Percentiles rank a stretch among this genome's conserved stretches.
Conservation (phyloP, 1,284 basidiomycete species). For the Tylopilus sp. region DNA sequence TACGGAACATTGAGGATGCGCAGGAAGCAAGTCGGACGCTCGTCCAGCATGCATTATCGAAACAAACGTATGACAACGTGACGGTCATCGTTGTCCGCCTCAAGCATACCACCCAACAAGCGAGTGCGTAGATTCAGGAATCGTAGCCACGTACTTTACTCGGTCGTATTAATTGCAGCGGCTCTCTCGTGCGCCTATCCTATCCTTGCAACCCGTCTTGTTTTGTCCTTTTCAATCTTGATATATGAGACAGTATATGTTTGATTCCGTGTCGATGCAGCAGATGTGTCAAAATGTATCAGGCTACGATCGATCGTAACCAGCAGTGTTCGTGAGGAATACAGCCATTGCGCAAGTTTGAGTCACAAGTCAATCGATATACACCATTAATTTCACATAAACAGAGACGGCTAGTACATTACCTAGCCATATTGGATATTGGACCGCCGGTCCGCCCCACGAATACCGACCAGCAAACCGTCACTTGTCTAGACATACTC, state of each 20-base stretch:
- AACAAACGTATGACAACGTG: conserved; percentile 90
- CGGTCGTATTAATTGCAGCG: conserved; percentile 8
- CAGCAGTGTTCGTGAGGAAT: neutral
- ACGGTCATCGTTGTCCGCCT: conserved; percentile 76
- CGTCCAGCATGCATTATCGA: conserved; percentile 79
- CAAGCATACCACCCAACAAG: conserved; percentile 33
- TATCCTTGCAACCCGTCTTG: conserved; percentile 4
- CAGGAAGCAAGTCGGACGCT: conserved; percentile 78
- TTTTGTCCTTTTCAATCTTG: conserved; percentile 4
- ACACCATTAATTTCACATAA: too few species aligned
- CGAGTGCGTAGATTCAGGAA: conserved; percentile 16
- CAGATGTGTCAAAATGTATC: neutral
- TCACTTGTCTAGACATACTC: conserved; percentile 1
- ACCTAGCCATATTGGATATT: neutral
- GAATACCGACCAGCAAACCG: neutral
- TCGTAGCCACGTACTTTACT: conserved; percentile 4
- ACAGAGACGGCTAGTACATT: neutral
- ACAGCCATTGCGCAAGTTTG: neutral
- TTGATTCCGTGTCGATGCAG: neutral
- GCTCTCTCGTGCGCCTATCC: neutral
- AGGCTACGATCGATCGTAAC: neutral
- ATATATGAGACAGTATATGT: neutral
- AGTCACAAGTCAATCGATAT: too few species aligned
- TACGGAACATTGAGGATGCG: conserved; percentile 71
- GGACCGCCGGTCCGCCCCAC: neutral